These are phyloP conservation scores for Ustilago xerochloae DNA, from an alignment of 1,284 basidiomycete species.

Conservation along the genomic window DNA sequence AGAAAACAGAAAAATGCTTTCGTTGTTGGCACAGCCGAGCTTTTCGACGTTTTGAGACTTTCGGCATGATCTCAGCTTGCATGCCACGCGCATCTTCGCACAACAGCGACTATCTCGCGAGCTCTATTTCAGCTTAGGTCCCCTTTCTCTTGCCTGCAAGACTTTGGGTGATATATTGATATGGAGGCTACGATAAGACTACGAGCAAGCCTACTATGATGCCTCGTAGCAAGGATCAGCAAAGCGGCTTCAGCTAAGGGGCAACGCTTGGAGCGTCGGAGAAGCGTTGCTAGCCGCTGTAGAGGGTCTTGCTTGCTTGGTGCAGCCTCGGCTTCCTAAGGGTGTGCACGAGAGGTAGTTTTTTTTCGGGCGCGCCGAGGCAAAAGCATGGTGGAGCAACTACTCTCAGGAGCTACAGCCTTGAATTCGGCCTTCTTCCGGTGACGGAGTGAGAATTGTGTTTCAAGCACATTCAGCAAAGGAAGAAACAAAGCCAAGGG, in stretches of 20 bases:
- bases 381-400: not conserved
- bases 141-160: too few species aligned
- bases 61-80: slow-evolving; percentile 15
- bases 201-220: too few species aligned
- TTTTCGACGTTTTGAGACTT: not conserved
- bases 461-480: not conserved
- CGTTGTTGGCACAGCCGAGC: not conserved
- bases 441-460: not conserved
- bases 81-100: not conserved
- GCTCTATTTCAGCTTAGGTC: too few species aligned
- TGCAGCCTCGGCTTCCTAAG: not conserved
- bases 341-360: not conserved
- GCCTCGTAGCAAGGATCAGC: too few species aligned
- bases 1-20: not conserved
- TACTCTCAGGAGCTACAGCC: not conserved
- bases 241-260: too few species aligned
- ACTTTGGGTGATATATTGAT: too few species aligned
- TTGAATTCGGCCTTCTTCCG: not conserved
- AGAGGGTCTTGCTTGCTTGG: too few species aligned
- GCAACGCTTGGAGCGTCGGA: too few species aligned
- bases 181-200: too few species aligned
- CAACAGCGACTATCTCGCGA: not conserved
- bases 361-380: not conserved
- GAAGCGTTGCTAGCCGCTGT: too few species aligned
- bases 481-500: not conserved